Conservation (phyloP, 768 basidiomycete species). For the Amanita phalloides region DNA sequence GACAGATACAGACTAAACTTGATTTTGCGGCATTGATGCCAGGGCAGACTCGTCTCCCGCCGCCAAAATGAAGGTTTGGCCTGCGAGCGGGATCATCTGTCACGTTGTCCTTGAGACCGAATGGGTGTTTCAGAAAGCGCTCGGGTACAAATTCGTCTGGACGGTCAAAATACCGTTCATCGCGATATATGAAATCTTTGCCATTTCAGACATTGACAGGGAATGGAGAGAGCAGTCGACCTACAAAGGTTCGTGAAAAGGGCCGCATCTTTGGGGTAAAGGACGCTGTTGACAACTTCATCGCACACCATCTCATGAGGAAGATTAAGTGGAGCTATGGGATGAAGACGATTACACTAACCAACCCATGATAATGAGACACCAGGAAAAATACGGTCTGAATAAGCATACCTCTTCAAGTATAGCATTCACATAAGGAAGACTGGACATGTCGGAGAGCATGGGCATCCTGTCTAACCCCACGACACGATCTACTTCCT, state of each 20-base stretch:
- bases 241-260: constrained; percentile 15
- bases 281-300: constrained; percentile 1
- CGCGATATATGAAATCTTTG: constrained; percentile 14
- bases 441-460: constrained; percentile 8
- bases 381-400: neutral
- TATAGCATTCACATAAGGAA: constrained; percentile 12
- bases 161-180: constrained; percentile 12
- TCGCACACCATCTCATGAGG: constrained; percentile 4
- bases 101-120: constrained; percentile 4
- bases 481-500: constrained; percentile 15
- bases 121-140: constrained; percentile 10
- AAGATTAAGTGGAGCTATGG: constrained; percentile 2
- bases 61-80: constrained; percentile 9
- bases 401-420: constrained; percentile 8
- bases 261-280: constrained; percentile 10
- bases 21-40: constrained; percentile 12
- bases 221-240: neutral
- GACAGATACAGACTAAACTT: neutral
- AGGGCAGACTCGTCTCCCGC: constrained; percentile 12
- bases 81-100: constrained; percentile 7
- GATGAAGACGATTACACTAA: constrained; percentile 5
- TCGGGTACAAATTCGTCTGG: constrained; percentile 14
- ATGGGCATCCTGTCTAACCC: constrained; percentile 12
- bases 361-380: neutral
- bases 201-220: neutral